These are phyloP conservation scores for Akanthomyces muscarius DNA, from an alignment of 2,329 filamentous ascomycete species.

Conservation along the genomic window DNA sequence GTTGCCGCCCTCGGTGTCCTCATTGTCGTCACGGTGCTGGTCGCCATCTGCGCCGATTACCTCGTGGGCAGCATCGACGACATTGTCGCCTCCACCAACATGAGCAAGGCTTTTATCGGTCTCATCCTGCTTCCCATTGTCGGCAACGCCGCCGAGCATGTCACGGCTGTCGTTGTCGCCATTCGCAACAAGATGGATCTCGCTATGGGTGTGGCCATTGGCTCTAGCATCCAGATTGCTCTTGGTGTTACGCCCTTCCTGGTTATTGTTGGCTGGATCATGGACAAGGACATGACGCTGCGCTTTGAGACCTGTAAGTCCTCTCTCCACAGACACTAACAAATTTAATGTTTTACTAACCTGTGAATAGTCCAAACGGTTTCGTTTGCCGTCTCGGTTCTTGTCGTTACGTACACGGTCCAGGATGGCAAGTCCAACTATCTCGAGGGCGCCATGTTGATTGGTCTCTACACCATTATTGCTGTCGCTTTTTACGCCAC, in stretches of 20 bases:
- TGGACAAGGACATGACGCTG: slow-evolving; percentile 68
- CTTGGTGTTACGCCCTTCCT: slow-evolving; percentile 76
- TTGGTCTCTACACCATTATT: slow-evolving; percentile 55
- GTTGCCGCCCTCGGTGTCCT: slow-evolving; percentile 62
- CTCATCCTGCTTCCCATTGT: slow-evolving; percentile 76
- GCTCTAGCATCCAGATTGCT: slow-evolving; percentile 78
- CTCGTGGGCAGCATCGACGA: slow-evolving; percentile 72
- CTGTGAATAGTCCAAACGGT: slow-evolving; percentile 61
- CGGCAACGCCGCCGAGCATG: slow-evolving; percentile 76
- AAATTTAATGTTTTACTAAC: too few relatives aligned
- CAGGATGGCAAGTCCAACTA: slow-evolving; percentile 84
- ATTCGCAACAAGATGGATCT: slow-evolving; percentile 73
- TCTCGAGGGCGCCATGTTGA: slow-evolving; percentile 69
- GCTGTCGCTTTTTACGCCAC: slow-evolving; percentile 58
- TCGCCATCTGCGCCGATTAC: slow-evolving; percentile 72
- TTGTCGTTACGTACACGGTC: slow-evolving; percentile 72
- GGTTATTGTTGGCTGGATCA: slow-evolving; percentile 76
- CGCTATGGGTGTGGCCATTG: slow-evolving; percentile 74
- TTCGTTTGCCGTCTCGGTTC: slow-evolving; percentile 69
- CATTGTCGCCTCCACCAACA: slow-evolving; percentile 63
- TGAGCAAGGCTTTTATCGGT: slow-evolving; percentile 79
- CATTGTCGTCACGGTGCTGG: slow-evolving; percentile 64
- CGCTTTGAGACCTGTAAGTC: slow-evolving; percentile 64
- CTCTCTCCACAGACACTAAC: too few relatives aligned
- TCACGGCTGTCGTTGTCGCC: slow-evolving; percentile 75